Base-by-base conservation (phyloP, 75 land plant species). In the Cunninghamia lanceolata region DNA sequence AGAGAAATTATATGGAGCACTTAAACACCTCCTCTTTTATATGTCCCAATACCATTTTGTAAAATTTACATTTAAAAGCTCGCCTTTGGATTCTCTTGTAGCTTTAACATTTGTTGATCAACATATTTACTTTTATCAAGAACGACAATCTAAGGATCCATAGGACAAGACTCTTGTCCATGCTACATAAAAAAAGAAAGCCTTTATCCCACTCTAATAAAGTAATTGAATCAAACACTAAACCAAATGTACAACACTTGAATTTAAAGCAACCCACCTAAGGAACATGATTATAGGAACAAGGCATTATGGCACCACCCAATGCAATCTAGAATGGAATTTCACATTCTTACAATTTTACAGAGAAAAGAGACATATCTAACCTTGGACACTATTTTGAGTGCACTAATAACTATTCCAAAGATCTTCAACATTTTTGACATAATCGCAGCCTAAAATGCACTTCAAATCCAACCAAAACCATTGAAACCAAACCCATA, bases 61-160 rank as follows among this genome's bases (percentile, higher is more conserved):
- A 19, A 7, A 1, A 40, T 68, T 13, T 6, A 14, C 13, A 38
- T 46, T 15, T 19, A n/a, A 74, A 35, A 47, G 3, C n/a, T 82
- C 84, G 96, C 99, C 99, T 98, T 98, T 10, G 99, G 99, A 86
- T 98, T 98, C 86, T 98, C 99, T 84, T 98, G 99, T 87, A 98
- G 59, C 88, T 98, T 98, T 42, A 98, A 89, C 14, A 98, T 98
- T 63, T 98, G 99, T 81, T 96, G 96, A 90, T 98, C 99, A 76
- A 98, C 98, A 90, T 98, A 98, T 85, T 95, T 95, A 91, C 99
- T 96, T 90, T 89, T 96, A 59, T 98, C 99, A 38, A 98, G 99
- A 16, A 94, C 90, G 32, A 98, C 87, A 73, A 98, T 84, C 95
- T 95, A 98, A 15, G 99, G 99, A 91, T 98, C 99, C 32, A 98